Evolutionary conservation across 2,329 filamentous ascomycete genomes (phyloP), one percentile per base, ranked within the genome.

Genomic region (Phaeosphaeriaceae sp.): DNA sequence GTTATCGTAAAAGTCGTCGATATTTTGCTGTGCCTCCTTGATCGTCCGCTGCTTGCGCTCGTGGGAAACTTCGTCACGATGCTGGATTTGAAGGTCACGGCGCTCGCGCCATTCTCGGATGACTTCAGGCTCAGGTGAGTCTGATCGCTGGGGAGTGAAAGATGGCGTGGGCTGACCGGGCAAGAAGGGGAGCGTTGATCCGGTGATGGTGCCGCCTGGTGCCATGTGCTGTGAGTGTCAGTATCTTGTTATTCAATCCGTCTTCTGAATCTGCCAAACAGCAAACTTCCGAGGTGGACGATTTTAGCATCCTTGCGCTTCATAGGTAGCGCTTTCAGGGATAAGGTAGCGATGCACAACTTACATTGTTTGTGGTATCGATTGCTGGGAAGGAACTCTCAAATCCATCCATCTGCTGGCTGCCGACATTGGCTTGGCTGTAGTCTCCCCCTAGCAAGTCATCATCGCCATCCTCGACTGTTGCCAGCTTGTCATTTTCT

Each of bases 1-100:
- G 77, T 96, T 97, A 71, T 97, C 92, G 81, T 99, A 99, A 78
- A 97, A 99, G 74, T 97, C 94, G 73, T 99, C 94, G 58, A 99
- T 96, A 74, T 95, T 94, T 72, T 92, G 84, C 70, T 92, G 91
- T 9, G 94, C 94, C 63, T 94, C 91, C 73, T 90, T 86, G 70
- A 97, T 79, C 1, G 92, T 97, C 73, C 93, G 87, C 56, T 85
- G 84, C 73, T 94, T 94, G 77, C 92, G 90, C 59, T 85, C 81
- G 34, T 86, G 85, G 46, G 93, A 93, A 60, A 93, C 85, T 74
- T 96, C 87, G 58, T 90, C 87, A 66, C 93, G 90, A 75, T 92
- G 92, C 64, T 87, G 81, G 60, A 95, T 88, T 69, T 87, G 86
- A 32, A 88, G 86, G 67, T 96, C 90, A 59, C 94, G 88, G 68